Percentiles rank a stretch among this genome's conserved stretches.
Evolutionary conservation across 2,329 filamentous ascomycete genomes (phyloP).

Genomic region (Hymenoscyphus linearis): DNA sequence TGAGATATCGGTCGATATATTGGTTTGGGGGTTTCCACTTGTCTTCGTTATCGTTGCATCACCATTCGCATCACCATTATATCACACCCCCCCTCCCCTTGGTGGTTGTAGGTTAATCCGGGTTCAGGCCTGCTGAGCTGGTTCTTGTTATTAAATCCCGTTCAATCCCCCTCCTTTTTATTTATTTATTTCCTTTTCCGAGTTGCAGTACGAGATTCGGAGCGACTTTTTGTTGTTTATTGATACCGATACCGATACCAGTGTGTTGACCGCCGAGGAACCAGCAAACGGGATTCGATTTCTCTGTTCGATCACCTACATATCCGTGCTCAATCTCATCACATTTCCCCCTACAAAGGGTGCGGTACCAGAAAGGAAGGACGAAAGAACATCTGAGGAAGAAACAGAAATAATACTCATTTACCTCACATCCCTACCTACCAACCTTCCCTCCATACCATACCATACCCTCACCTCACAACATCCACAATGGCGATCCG

Average conservation of each 20-base stretch:
- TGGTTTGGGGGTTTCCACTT: not conserved
- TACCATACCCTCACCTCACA: not conserved
- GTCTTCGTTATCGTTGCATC: not conserved
- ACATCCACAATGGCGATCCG: slow-evolving; percentile 13
- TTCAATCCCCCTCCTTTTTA: not conserved
- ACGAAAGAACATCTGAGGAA: too few species aligned
- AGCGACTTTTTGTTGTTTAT: too few species aligned
- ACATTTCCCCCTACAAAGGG: not conserved
- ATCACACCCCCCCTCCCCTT: too few species aligned
- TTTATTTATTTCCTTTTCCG: not conserved
- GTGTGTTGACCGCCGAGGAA: not conserved
- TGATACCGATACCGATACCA: too few species aligned
- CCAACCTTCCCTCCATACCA: too few species aligned
- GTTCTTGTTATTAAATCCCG: not conserved
- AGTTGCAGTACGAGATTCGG: not conserved
- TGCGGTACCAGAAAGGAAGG: not conserved
- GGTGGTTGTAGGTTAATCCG: not conserved
- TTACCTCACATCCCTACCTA: too few species aligned
- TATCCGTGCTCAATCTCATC: not conserved
- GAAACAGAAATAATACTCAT: too few species aligned
- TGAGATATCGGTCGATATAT: not conserved
- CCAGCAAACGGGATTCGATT: not conserved
- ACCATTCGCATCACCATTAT: slow-evolving; percentile 1
- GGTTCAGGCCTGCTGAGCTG: not conserved
- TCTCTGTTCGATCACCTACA: not conserved